These are phyloP conservation scores for Flaveria floridana DNA, from an alignment of 140 eudicot genomes.

Conservation along the genomic window DNA sequence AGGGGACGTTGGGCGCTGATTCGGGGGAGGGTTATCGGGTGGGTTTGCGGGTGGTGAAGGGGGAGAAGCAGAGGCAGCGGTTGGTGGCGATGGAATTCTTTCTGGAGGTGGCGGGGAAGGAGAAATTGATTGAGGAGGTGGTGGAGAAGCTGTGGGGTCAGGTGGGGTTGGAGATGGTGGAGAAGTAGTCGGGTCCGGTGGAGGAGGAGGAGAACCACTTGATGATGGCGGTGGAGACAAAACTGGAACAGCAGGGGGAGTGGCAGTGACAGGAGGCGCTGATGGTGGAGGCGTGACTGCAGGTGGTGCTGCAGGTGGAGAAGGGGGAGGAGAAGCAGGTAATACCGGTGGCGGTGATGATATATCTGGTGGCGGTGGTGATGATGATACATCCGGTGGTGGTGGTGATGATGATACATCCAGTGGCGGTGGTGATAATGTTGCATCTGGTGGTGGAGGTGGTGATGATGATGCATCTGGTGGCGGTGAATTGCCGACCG, in stretches of 20 bases:
- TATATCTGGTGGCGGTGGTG: constrained; percentile 39
- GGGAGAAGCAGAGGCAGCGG: constrained; percentile 41
- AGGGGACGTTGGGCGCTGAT: constrained; percentile 35
- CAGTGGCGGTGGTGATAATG: constrained; percentile 38
- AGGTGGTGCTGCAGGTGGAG: constrained; percentile 55
- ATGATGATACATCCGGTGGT: constrained; percentile 21
- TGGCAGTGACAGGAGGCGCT: constrained; percentile 44
- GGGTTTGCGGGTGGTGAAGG: constrained; percentile 50
- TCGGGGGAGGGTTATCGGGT: constrained; percentile 50
- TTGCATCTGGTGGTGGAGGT: constrained; percentile 34
- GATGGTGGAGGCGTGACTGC: constrained; percentile 44
- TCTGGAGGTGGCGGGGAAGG: constrained; percentile 53
- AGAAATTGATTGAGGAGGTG: constrained; percentile 35
- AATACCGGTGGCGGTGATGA: constrained; percentile 38
- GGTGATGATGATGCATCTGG: constrained; percentile 39
- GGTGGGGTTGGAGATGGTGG: constrained; percentile 50
- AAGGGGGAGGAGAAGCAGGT: constrained; percentile 49
- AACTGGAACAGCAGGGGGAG: constrained; percentile 48
- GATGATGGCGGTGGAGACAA: constrained; percentile 42
- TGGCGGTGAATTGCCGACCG: constrained; percentile 29
- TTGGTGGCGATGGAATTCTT: constrained; percentile 37
- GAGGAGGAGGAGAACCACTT: constrained; percentile 34
- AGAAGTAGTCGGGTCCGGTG: constrained; percentile 40
- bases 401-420: constrained; percentile 32
- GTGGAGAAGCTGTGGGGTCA: constrained; percentile 31